A percentile compares a stretch with the other conserved stretches of the same genome.
Conservation (phyloP, 1,284 basidiomycete species). For the Apiotrichum sp. region DNA sequence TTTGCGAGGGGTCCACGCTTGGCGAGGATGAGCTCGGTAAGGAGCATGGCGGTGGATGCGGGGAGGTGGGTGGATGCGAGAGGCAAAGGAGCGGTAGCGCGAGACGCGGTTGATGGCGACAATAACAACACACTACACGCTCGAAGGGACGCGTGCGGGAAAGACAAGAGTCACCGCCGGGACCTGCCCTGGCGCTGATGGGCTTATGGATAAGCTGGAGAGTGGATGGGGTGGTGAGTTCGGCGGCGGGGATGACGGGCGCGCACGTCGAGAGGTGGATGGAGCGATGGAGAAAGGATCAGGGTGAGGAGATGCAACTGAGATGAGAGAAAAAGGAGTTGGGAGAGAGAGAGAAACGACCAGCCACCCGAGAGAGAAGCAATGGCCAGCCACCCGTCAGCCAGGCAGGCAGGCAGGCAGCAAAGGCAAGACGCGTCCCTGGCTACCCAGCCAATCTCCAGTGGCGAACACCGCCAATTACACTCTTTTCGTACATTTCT, state of each 20-base stretch:
- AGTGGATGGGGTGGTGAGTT: background rate
- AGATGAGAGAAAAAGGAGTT: background rate
- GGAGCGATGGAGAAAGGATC: background rate
- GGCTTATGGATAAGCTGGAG: background rate
- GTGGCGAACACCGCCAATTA: too few relatives aligned
- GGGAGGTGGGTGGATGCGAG: background rate
- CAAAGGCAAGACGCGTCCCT: too few relatives aligned
- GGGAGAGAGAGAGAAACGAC: background rate
- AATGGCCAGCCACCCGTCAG: background rate
- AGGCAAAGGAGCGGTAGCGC: background rate
- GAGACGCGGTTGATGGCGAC: background rate
- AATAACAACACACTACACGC: background rate
- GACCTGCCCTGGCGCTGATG: background rate
- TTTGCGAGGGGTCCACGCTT: conserved; percentile 89
- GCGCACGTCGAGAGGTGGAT: background rate
- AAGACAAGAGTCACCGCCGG: background rate
- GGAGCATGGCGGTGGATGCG: conserved; percentile 56
- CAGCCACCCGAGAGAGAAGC: too few relatives aligned
- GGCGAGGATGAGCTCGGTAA: conserved; percentile 85
- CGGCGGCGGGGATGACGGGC: background rate
- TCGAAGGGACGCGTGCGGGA: background rate
- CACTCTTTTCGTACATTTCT: too few relatives aligned
- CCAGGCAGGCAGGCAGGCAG: background rate
- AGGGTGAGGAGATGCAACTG: background rate
- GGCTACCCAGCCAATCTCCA: too few relatives aligned